Base-by-base conservation (phyloP, 202 grass and related monocot species). In the Miscanthus sacchariflorus region DNA sequence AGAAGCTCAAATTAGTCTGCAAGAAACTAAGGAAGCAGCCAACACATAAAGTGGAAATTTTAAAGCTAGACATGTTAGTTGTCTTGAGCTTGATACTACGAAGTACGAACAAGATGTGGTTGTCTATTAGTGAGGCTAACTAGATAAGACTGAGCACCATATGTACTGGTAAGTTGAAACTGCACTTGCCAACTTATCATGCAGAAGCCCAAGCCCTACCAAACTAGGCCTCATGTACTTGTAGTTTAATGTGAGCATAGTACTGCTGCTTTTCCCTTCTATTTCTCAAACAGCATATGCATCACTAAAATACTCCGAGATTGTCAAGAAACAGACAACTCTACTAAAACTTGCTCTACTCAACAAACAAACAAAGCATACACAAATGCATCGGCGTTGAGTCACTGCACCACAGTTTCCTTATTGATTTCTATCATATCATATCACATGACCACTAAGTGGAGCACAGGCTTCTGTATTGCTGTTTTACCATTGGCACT, bases 321-420 rank as follows among this genome's bases (percentile, higher is more conserved):
- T 65, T 10, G 71, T 72, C 46, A 64, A 83, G 63, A 70, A 33
- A 69, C 48, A 5, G 25, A 39, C 40, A 80, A 27, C 75, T 69
- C 69, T 19, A 76, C 38, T 7, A 65, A 72, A 81, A 70, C 21
- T 7, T 70, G n/a, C 5, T 77, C 74, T 70, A 27, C 76, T 73
- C 85, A 84, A 79, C 52, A 83, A 77, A 50, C 54, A 46, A 19
- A 73, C 59, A 69, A 6, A 7, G 8, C 88, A 70, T 39, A 86
- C 21, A 6, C 9, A 74, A 36, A 59, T 58, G 48, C 21, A 52
- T 21, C 21, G 25, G 44, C 43, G 0, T 30, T 78, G 23, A 70
- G 52, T 12, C 23, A 45, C 14, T 45, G 25, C 24, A 6, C 12
- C 42, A 12, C 11, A 42, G 9, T 63, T 71, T n/a, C 9, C 45